A percentile compares a stretch with the other conserved stretches of the same genome.
phyloP scores from a whole-genome alignment of 2,329 filamentous ascomycete genomes.

The Pleoardoris graminearum region DNA sequence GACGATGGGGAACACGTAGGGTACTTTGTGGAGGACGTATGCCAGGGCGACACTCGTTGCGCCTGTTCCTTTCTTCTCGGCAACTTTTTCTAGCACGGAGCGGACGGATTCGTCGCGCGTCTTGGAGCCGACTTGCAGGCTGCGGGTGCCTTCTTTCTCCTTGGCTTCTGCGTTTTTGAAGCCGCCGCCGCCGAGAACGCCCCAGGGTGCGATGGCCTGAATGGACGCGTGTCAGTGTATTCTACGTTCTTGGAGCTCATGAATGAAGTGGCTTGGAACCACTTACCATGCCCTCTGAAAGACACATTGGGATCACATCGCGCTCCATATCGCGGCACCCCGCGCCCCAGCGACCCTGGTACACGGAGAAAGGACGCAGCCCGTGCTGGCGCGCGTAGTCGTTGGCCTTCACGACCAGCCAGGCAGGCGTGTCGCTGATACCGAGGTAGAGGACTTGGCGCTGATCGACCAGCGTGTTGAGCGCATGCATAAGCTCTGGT shows the following conservation, averaged over 20 bases:
- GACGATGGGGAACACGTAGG: conserved; percentile 73
- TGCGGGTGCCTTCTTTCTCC: conserved; percentile 50
- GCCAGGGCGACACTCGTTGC: conserved; percentile 68
- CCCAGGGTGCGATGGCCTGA: conserved; percentile 61
- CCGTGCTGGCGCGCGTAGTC: conserved; percentile 47
- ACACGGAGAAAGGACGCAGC: conserved; percentile 45
- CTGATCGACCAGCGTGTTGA: conserved; percentile 47
- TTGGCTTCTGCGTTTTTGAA: conserved; percentile 44
- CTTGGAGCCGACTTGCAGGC: conserved; percentile 43
- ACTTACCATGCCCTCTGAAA: conserved; percentile 50
- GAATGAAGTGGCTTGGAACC: too few species aligned
- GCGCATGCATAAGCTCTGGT: conserved; percentile 50
- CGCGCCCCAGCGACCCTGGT: conserved; percentile 50
- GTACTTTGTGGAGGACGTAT: conserved; percentile 72
- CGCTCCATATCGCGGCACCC: conserved; percentile 51
- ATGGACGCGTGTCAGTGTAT: too few species aligned
- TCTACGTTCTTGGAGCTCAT: too few species aligned
- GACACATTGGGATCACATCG: conserved; percentile 52
- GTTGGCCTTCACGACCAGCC: conserved; percentile 38
- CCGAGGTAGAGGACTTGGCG: conserved; percentile 53
- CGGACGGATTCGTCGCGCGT: conserved; percentile 58
- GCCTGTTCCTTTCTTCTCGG: conserved; percentile 57
- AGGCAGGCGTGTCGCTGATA: conserved; percentile 50
- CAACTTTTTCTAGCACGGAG: conserved; percentile 63
- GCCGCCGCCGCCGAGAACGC: conserved; percentile 48